A percentile compares a stretch with the other conserved stretches of the same genome.
Evolutionary conservation across 768 basidiomycete species (phyloP).

Genomic region (Hericium coralloides): DNA sequence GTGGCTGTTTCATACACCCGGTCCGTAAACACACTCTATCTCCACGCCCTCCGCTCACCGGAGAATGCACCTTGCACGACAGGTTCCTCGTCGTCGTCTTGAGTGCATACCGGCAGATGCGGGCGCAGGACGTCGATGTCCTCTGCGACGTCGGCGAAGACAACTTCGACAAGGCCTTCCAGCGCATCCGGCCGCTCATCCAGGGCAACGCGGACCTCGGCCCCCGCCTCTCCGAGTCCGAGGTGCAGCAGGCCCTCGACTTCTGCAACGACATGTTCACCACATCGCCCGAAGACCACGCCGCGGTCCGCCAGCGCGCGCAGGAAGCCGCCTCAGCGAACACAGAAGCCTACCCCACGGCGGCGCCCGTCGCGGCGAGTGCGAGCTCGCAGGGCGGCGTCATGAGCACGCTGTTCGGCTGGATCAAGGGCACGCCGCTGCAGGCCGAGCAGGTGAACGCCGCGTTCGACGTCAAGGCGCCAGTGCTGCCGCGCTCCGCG

Average conservation of each 20-base stretch:
- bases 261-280: slow-evolving; percentile 70
- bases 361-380: neutral
- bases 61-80: neutral
- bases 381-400: neutral
- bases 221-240: slow-evolving; percentile 57
- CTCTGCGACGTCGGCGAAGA: slow-evolving; percentile 33
- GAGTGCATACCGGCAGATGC: slow-evolving; percentile 37
- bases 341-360: neutral
- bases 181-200: slow-evolving; percentile 51
- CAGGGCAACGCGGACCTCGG: slow-evolving; percentile 78
- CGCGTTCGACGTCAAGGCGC: neutral
- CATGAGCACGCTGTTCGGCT: too few species aligned
- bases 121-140: slow-evolving; percentile 28
- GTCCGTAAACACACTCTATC: slow-evolving; percentile 16
- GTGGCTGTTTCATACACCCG: slow-evolving; percentile 39
- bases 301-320: neutral
- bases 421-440: neutral
- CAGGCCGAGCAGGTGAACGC: neutral
- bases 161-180: slow-evolving; percentile 35
- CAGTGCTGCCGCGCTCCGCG: slow-evolving; percentile 2
- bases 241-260: slow-evolving; percentile 70
- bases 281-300: neutral
- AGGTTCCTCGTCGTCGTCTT: slow-evolving; percentile 21
- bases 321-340: neutral
- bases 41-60: neutral